Base-by-base conservation (phyloP, 306 rosid species). In the Prunus fruticosa region DNA sequence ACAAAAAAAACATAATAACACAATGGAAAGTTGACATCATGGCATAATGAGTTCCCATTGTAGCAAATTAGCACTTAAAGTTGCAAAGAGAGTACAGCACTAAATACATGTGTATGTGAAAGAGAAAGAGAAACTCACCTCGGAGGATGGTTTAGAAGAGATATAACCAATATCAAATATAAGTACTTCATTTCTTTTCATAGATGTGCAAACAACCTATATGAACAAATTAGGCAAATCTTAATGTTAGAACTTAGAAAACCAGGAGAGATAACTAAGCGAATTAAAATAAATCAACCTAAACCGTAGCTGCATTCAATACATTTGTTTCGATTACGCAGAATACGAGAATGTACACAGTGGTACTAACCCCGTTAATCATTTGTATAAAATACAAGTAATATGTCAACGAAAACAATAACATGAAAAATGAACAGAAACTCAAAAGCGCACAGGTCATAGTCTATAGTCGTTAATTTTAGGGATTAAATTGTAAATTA, bases 171-270 rank as follows among this genome's bases (percentile, higher is more conserved):
- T 73, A 76, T 94, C 93, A 78, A 85, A 94, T 72, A 94, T 73
- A 76, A 83, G 88, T 57, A 91, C 82, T 82, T 82, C 88, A 52
- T 84, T 84, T 65, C 89, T 25, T 79, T 84, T 85, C 81, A 73
- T 23, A 69, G 96, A 94, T 63, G 91, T 81, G 80, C 98, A 91
- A 30, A 88, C 85, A 77, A 94, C 96, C 97, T 94, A 83, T 68
- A 25, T 66, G 69, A 78, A 45, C 5, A 64, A 67, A 71, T 32
- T n/a, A 77, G 8, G 53, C n/a, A 47, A 41, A 76, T 58, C 67
- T 61, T 45, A 72, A 27, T 67, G 76, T 53, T 22, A 50, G 25
- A 56, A 68, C 41, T 30, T 30, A 30, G 1, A 34, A 34, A 20
- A 23, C 76, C 69, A 70, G 43, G 22, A 62, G 72, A 73, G 78